Base-by-base conservation (phyloP, 2,329 filamentous ascomycete species). In the Ophiostoma australiae region DNA sequence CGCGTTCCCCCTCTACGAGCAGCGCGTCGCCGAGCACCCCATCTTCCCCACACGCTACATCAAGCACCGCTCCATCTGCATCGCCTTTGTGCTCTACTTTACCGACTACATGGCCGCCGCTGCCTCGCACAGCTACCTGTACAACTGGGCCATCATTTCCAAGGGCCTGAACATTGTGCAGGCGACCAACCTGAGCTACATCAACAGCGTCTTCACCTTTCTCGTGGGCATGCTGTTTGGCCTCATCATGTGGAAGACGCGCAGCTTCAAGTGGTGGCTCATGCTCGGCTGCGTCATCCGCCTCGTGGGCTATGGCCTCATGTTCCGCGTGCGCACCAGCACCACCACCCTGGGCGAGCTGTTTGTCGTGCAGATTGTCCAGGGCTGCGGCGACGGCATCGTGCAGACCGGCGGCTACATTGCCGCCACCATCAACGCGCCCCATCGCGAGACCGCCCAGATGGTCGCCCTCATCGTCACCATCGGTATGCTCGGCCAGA, bases 31-130 rank as follows among this genome's bases (percentile, higher is more conserved):
- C 4, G 78, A 76, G 20, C 77, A 84, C 71, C 84, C 84, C 0
- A 77, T 84, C 35, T 76, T 85, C 10, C 83, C 84, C 0, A 76
- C 80, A 5, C 78, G 77, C 27, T 85, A 84, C 74, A 80, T 84
- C 75, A 77, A 77, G 27, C 81, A 81, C 52, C 71, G 77, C 11
- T 80, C 82, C 17, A 82, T 85, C 39, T 74, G 80, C 31, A 74
- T 83, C 13, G 79, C 79, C 13, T 76, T 81, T 8, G 70, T 81
- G 1, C 77, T 84, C 7, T 80, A 80, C 17, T 76, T 79, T 13
- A 71, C 70, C 68, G 72, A 73, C 68, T 67, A 67, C 68, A 71
- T 73, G 67, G 72, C 69, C 27, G 69, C 70, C 20, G n/a, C 67
- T 1, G 69, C 48, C 55, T 71, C 61, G 11, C 72, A 73, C 66